A percentile compares a stretch with the other conserved stretches of the same genome.
Conservation (phyloP, 2,329 filamentous ascomycete species). For the Metarhizium brunneum region DNA sequence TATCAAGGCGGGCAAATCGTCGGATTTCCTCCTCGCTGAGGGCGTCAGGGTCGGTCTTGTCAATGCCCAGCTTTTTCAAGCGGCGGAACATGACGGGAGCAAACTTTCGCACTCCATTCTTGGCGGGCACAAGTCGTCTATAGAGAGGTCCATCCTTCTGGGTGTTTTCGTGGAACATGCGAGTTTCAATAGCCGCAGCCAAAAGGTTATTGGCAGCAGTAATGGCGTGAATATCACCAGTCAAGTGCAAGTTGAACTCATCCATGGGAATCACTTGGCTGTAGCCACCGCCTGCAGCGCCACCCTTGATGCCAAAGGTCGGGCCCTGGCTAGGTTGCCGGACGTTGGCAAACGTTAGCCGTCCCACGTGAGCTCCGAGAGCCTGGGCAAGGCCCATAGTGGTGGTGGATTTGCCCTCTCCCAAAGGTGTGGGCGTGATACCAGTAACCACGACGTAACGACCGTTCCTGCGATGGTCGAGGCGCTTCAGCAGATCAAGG, state of each 20-base stretch:
- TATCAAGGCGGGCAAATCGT: constrained; percentile 87
- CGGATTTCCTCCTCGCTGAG: constrained; percentile 82
- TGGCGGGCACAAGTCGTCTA: constrained; percentile 75
- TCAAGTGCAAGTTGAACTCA: constrained; percentile 96
- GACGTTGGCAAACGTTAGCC: constrained; percentile 90
- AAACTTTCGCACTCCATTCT: constrained; percentile 85
- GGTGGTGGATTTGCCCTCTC: constrained; percentile 96
- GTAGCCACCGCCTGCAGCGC: constrained; percentile 93
- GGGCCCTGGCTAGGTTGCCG: constrained; percentile 94
- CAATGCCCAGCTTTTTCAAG: constrained; percentile 89
- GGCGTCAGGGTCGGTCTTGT: constrained; percentile 87
- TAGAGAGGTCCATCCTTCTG: constrained; percentile 87
- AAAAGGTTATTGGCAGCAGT: constrained; percentile 95
- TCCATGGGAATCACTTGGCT: constrained; percentile 99
- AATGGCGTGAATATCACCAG: constrained; percentile 95
- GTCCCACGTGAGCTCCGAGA: constrained; percentile 77
- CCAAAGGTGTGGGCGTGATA: constrained; percentile 92
- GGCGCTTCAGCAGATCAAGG: constrained; percentile 67
- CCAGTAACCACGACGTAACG: constrained; percentile 89
- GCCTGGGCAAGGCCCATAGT: constrained; percentile 94
- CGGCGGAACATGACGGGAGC: constrained; percentile 85
- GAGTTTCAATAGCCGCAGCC: constrained; percentile 90
- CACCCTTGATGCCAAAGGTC: constrained; percentile 98
- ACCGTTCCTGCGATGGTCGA: constrained; percentile 80
- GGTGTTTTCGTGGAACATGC: constrained; percentile 96